Base-by-base conservation (phyloP, 345 rosid species). In the Eucalyptus regnans region DNA sequence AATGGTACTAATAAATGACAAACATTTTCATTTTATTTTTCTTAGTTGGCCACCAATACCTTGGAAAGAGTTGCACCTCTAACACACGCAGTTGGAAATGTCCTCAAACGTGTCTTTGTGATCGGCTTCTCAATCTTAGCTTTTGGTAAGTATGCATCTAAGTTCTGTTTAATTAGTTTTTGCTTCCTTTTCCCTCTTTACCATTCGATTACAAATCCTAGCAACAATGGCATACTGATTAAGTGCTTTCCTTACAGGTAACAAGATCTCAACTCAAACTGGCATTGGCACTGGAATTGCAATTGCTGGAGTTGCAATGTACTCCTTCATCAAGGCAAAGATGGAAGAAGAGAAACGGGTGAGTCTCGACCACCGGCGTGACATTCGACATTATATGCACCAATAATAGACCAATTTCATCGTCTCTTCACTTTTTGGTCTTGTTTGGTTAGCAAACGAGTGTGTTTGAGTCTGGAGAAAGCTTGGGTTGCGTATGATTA, bases 1-100 rank as follows among this genome's bases (percentile, higher is more conserved):
- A 41, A 41, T 58, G 87, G 13, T 44, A 4, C 50, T 90, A 84
- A 88, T 17, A 14, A n/a, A 87, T 46, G 64, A 11, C 60, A 16
- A 51, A 33, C 64, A 37, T 58, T n/a, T 62, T 50, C 44, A 11
- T 87, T 49, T 44, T 76, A 76, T 64, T 60, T 52, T 91, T 41
- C 20, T 86, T 94, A 97, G 99, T 66, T 97, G 95, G 99, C 99
- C 87, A 96, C 98, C 89, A 97, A 97, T 91, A 96, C 99, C 29
- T 93, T 97, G 93, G 99, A 97, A 94, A 93, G 99, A 92, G 99
- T 97, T 87, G 98, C 99, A 68, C 99, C 99, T 48, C 96, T 97
- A 86, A 97, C 99, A 25, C 99, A 97, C 88, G 99, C 99, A 9
- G 98, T 97, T 88, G 99, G 99, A 88, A 97, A 97, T 92, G 99